Evolutionary conservation across 768 basidiomycete genomes (phyloP), one percentile per base, ranked within the genome.

Genomic region (Kwoniella shandongensis): DNA sequence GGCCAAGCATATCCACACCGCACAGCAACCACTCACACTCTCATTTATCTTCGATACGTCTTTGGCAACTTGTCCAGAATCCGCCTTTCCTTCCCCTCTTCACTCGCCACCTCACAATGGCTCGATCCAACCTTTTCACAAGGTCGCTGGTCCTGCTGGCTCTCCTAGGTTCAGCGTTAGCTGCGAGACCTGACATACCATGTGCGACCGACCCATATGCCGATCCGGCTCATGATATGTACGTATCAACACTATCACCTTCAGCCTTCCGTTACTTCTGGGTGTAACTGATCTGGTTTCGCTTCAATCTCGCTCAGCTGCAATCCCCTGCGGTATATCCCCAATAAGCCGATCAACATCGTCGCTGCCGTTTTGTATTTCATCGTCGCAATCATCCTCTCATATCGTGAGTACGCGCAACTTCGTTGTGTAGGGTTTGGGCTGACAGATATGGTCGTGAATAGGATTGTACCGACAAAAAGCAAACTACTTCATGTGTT

Each of bases 251-350:
- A 22, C 6, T 7, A 17, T 17, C 5, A n/a, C 40, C 20, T n/a
- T 18, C 40, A n/a, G 40, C 5, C 7, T 8, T 12, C 38, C 0
- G 2, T 27, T 17, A 11, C 18, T 23, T 27, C 26, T 29, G 4
- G 23, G 0, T n/a, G 35, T 27, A 17, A 3, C 11, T 38, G 1
- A 23, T 8, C 1, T 1, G 35, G n/a, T 3, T 27, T 17, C 1
- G 15, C 10, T 29, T n/a, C 10, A 1, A 26, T 0, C 32, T 7
- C 20, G 25, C 38, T 56, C 40, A 74, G 69, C 36, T 76, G 75
- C 46, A 77, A 77, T 51, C 75, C 75, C n/a, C 55, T 77, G 15
- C 68, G 74, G 47, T 77, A 77, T 46, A 62, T 77, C 18, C 75
- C 75, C 5, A 61, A 55, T 22, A 45, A 65, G n/a, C 29, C 74